These are phyloP conservation scores for Lathyrus oleraceus DNA, from an alignment of 306 rosid species.

Conservation along the genomic window DNA sequence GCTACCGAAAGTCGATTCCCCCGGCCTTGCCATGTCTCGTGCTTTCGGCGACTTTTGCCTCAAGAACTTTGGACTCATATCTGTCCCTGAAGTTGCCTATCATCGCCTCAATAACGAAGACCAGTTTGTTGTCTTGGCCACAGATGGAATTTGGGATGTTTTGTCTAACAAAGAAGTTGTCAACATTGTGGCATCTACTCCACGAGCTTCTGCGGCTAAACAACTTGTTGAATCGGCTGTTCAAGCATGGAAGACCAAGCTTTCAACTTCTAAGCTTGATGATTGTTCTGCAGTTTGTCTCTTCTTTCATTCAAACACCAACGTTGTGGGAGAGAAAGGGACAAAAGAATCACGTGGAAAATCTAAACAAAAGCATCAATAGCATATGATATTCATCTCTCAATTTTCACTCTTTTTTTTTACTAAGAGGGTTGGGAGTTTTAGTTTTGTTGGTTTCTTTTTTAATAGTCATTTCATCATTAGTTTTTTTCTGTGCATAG, in stretches of 20 bases:
- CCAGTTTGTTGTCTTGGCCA: slow-evolving; percentile 77
- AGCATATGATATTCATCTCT: slow-evolving; percentile 7
- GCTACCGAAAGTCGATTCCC: slow-evolving; percentile 72
- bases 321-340: neutral
- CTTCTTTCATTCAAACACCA: slow-evolving; percentile 48
- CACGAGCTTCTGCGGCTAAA: slow-evolving; percentile 61
- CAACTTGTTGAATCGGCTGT: slow-evolving; percentile 61
- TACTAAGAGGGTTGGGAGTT: slow-evolving; percentile 19
- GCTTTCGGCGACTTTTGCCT: slow-evolving; percentile 90
- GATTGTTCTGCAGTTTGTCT: slow-evolving; percentile 90
- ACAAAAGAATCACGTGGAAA: neutral
- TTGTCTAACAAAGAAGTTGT: slow-evolving; percentile 75
- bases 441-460: slow-evolving; percentile 10
- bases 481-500: slow-evolving; percentile 28
- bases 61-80: slow-evolving; percentile 74
- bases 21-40: slow-evolving; percentile 93
- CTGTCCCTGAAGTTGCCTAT: slow-evolving; percentile 66
- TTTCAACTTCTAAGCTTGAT: slow-evolving; percentile 59
- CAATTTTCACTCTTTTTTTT: slow-evolving; percentile 41
- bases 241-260: slow-evolving; percentile 62
- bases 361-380: slow-evolving; percentile 22
- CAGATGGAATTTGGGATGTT: slow-evolving; percentile 96
- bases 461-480: slow-evolving; percentile 27
- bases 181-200: slow-evolving; percentile 55
- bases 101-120: slow-evolving; percentile 57